phyloP scores from a whole-genome alignment of 1,139 yeast genomes.

The Saccharomycopsis hybrid region DNA sequence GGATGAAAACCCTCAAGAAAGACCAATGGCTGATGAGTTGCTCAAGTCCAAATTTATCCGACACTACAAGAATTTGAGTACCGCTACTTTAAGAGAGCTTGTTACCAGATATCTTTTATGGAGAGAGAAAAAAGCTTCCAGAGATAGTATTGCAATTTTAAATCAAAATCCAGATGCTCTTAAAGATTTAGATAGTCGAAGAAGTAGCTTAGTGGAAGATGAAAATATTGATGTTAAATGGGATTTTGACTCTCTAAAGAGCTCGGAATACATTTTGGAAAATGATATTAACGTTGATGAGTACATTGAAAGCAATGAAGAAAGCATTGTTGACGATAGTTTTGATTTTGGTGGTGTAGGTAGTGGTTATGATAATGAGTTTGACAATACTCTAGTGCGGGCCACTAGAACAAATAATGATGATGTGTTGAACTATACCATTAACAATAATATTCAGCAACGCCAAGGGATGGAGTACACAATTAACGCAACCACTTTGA shows the following conservation, averaged over 20 bases:
- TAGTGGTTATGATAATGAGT: conserved; percentile 1
- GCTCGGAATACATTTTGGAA: conserved; percentile 65
- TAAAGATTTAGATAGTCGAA: conserved; percentile 18
- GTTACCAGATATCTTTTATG: conserved; percentile 76
- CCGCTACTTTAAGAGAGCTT: conserved; percentile 60
- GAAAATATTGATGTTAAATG: conserved; percentile 63
- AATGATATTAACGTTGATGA: conserved; percentile 34
- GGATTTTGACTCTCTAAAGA: conserved; percentile 78
- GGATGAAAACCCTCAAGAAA: conserved; percentile 86
- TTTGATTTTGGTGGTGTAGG: conserved; percentile 6
- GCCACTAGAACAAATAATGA: conserved; percentile 7
- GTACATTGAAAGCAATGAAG: neutral
- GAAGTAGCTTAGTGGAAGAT: conserved; percentile 25
- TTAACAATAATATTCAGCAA: neutral
- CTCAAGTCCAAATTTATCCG: conserved; percentile 67
- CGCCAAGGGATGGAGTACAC: neutral
- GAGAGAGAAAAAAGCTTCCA: conserved; percentile 56
- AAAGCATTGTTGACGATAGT: neutral
- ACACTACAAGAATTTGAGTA: conserved; percentile 52
- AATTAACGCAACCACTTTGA: conserved; percentile 15
- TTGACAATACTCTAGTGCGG: conserved; percentile 1
- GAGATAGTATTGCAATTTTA: conserved; percentile 35
- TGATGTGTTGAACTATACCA: conserved; percentile 11
- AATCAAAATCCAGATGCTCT: conserved; percentile 20
- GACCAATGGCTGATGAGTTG: conserved; percentile 84